phyloP scores from a whole-genome alignment of 2,329 filamentous ascomycete species.

The Penicillium sp. region DNA sequence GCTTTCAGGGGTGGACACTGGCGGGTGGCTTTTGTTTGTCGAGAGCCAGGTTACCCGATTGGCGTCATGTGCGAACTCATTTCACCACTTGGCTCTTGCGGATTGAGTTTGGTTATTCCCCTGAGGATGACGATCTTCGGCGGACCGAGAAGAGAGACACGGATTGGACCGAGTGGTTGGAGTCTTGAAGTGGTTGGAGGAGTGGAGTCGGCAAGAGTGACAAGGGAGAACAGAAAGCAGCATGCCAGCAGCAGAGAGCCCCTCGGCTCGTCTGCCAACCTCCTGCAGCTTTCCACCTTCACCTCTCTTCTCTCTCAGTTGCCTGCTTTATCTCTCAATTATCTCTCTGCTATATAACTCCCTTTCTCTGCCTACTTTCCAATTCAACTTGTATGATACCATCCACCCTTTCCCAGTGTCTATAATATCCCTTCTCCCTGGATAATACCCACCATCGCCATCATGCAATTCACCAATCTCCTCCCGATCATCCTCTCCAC shows the following conservation, averaged over 20 bases:
- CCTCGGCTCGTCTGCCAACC: background rate
- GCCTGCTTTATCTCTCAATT: background rate
- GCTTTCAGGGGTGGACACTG: background rate
- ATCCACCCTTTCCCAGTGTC: background rate
- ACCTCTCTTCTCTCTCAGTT: background rate
- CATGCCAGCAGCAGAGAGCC: background rate
- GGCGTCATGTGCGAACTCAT: background rate
- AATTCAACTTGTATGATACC: background rate
- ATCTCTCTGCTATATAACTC: background rate
- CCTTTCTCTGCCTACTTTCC: background rate
- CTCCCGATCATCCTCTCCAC: constrained; percentile 29
- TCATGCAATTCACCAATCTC: constrained; percentile 33
- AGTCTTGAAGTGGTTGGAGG: background rate
- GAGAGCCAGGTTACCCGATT: background rate
- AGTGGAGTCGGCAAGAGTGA: background rate
- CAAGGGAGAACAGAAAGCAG: background rate
- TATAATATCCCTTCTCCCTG: background rate
- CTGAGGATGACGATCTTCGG: background rate
- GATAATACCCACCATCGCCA: constrained; percentile 5
- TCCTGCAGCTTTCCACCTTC: background rate
- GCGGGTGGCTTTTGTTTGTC: background rate
- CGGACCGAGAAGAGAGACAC: background rate
- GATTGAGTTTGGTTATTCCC: background rate
- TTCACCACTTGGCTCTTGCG: background rate
- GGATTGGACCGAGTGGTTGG: background rate